Evolutionary conservation across 192 early-diverging fungal genomes (phyloP), one percentile per base, ranked within the genome.

Genomic region (Gamsiella multidivaricata): DNA sequence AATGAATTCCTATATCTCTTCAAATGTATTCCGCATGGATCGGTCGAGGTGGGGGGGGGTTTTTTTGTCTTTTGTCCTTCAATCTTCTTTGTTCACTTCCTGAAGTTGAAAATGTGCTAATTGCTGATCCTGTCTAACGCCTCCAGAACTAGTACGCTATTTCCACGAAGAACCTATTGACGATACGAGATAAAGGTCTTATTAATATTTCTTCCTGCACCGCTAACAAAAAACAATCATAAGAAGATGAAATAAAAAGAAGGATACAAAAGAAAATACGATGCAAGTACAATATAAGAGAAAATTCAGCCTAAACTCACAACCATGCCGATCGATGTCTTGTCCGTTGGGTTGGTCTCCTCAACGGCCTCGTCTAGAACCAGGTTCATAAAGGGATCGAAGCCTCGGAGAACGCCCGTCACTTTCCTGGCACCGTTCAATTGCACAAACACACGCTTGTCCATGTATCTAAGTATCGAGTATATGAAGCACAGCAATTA

Each of bases 341-440:
- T 88, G 61, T 94, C 89, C 25, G 85, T 86, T 2, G 86, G 87
- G 8, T 83, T 84, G 18, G 92, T 81, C 59, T 64, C 90, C 79
- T 99, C 97, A 31, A 91, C 84, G 26, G 96, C 89, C 42, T 98
- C 94, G 61, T 95, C 97, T 66, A 99, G 80, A 34, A 98, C 96
- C 66, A 99, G 74, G 86, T 99, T 99, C 98, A 99, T 97, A 37
- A 98, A 99, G 20, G 98, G 91, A 74, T 99, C 98, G 73, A 90
- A 99, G n/a, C 98, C 97, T 45, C 98, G 93, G 74, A 99, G 90
- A 34, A 98, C 83, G 34, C 98, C 98, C n/a, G 90, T 92, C 33
- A 99, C 93, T 70, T 90, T 89, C 50, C 98, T 88, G 75, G 88
- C 89, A 43, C 93, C 95, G 81, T 98, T 99, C 56, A 99, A 84